Conservation (phyloP, 1,284 basidiomycete species). For the Trichosporon ovoides region DNA sequence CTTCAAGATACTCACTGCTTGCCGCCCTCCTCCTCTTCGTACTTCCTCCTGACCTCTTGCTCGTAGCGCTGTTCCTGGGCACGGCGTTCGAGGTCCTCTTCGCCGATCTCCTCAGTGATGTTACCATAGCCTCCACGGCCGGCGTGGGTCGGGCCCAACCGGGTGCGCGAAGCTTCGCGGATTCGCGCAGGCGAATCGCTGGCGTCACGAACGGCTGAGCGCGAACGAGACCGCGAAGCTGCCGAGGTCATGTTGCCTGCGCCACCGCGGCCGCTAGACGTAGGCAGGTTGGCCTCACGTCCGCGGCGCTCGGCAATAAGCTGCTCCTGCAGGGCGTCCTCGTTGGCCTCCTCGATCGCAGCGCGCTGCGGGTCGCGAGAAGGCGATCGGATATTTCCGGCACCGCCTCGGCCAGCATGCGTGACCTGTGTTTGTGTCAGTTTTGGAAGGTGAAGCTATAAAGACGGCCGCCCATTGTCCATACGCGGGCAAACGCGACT, state of each 20-base stretch:
- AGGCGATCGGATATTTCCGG: slow-evolving; percentile 47
- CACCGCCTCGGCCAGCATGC: slow-evolving; percentile 47
- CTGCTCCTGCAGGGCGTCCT: slow-evolving; percentile 42
- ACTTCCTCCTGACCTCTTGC: slow-evolving; percentile 32
- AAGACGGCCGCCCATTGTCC: background rate
- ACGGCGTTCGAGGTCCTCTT: slow-evolving; percentile 26
- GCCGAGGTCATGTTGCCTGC: slow-evolving; percentile 41
- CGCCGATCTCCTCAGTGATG: slow-evolving; percentile 34
- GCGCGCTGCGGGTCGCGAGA: slow-evolving; percentile 35
- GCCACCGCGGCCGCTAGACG: slow-evolving; percentile 47
- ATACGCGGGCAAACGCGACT: background rate
- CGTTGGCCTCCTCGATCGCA: slow-evolving; percentile 31
- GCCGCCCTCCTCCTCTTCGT: slow-evolving; percentile 31
- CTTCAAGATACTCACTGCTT: slow-evolving; percentile 29
- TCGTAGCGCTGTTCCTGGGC: slow-evolving; percentile 33
- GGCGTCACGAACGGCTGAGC: slow-evolving; percentile 18
- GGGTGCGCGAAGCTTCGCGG: background rate
- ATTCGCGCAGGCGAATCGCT: background rate
- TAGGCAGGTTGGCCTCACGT: slow-evolving; percentile 36
- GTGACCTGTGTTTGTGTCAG: slow-evolving; percentile 29
- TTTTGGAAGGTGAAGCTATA: background rate
- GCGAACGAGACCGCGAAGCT: slow-evolving; percentile 30
- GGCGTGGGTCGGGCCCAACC: slow-evolving; percentile 9
- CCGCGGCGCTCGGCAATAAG: slow-evolving; percentile 45
- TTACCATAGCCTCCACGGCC: slow-evolving; percentile 49